These are phyloP conservation scores for Cryptococcus amylolentus DNA, from an alignment of 1,284 basidiomycete genomes.

Conservation along the genomic window DNA sequence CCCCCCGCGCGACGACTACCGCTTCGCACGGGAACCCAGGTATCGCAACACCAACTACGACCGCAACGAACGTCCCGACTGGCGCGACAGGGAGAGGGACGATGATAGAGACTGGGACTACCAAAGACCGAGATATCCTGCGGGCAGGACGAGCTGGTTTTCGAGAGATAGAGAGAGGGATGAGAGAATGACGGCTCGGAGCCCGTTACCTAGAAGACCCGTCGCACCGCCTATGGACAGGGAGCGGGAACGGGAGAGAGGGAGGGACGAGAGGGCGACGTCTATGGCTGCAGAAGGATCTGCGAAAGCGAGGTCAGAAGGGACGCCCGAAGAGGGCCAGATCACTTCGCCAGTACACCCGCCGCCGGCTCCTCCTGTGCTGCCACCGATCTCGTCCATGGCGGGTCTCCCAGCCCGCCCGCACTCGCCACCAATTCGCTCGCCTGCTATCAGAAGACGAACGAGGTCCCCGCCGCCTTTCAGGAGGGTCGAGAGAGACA, in stretches of 20 bases:
- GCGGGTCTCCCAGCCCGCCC: constrained; percentile 14
- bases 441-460: constrained; percentile 5
- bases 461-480: constrained; percentile 19
- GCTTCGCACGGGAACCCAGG: constrained; percentile 10
- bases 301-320: constrained; percentile 17
- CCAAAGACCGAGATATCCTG: neutral
- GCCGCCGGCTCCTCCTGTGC: neutral
- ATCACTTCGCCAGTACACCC: constrained; percentile 29
- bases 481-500: constrained; percentile 13
- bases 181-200: neutral
- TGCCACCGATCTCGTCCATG: neutral
- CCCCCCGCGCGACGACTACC: constrained; percentile 7
- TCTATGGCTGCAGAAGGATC: constrained; percentile 4
- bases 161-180: neutral
- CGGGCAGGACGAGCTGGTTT: neutral
- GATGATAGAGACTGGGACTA: constrained; percentile 9
- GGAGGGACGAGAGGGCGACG: neutral
- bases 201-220: neutral
- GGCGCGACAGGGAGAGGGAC: constrained; percentile 7
- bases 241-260: neutral
- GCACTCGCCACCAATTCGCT: constrained; percentile 11
- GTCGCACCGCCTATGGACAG: constrained; percentile 1
- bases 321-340: constrained; percentile 43
- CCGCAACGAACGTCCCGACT: constrained; percentile 18
- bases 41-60: constrained; percentile 9